Base-by-base conservation (phyloP, 495 filamentous ascomycete species). In the Jackrogersella minutella region DNA sequence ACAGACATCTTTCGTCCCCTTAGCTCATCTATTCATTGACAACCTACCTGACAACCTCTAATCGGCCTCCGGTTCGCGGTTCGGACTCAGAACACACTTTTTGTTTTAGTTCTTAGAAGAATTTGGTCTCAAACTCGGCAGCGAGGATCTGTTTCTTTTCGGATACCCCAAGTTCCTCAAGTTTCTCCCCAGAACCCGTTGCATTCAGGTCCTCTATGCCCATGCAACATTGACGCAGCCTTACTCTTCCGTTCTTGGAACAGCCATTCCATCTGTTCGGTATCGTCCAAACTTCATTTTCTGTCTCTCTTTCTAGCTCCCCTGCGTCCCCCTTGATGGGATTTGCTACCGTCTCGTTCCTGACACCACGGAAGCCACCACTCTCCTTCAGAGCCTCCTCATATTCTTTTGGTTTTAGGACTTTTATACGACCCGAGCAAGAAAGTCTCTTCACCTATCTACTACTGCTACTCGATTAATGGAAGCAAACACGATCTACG, bases 141-240 rank as follows among this genome's bases (percentile, higher is more conserved):
- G 55, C 60, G 41, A 55, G 22, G 14, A 50, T 58, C 70, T 69
- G 61, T 60, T 54, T 62, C 52, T 58, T 64, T 64, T 70, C 55
- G 71, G 72, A 70, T 76, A 76, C 71, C 68, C 73, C 74, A 71
- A 72, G 44, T 72, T 66, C 64, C 66, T 64, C 51, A 62, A 64
- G 34, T 52, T 46, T 34, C 30, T 66, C 62, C 59, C 68, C 71
- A 73, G 75, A 69, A 70, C 28, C 60, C 66, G 70, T 65, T 10
- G 67, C 73, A 61, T 73, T 71, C 68, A 69, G 64, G 72, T 70
- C 50, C 63, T 65, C 41, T 68, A 67, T 69, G 65, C 70, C 74
- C 69, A 75, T 76, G 74, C 67, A 65, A 57, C 68, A 37, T 57
- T 58, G 58, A 47, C 67, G 71, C 71, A 66, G 69, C 73, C 69